Percentiles rank a stretch among this genome's conserved stretches.
Evolutionary conservation across 805 yeast species (phyloP).

Genomic region (Zygosaccharomyces lentus): DNA sequence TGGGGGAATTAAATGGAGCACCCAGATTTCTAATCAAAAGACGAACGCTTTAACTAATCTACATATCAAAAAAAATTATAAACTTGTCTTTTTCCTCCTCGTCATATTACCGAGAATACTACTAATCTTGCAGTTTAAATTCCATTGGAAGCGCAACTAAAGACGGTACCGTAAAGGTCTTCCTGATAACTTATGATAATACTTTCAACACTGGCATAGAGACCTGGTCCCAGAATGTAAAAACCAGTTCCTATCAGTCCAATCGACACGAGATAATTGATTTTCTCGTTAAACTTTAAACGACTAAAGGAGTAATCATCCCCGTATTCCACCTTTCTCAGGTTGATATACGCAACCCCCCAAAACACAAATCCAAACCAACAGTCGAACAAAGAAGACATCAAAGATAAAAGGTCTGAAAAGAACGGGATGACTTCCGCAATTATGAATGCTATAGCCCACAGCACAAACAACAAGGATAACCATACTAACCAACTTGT

Average conservation of each 20-base stretch:
- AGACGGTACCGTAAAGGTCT: slow-evolving; percentile 48
- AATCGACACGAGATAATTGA: slow-evolving; percentile 38
- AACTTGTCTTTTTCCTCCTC: too few relatives aligned
- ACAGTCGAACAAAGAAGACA: slow-evolving; percentile 60
- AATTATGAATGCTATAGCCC: slow-evolving; percentile 53
- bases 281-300: slow-evolving; percentile 34
- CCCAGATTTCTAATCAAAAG: too few relatives aligned
- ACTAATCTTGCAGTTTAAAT: not conserved
- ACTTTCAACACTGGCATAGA: slow-evolving; percentile 52
- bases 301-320: slow-evolving; percentile 25
- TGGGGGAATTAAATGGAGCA: too few relatives aligned
- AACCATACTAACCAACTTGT: slow-evolving; percentile 54
- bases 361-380: slow-evolving; percentile 65
- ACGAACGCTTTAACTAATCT: too few relatives aligned
- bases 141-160: slow-evolving; percentile 46
- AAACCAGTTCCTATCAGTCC: slow-evolving; percentile 45
- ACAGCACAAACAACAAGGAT: slow-evolving; percentile 39
- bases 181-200: slow-evolving; percentile 48
- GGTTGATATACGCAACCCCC: slow-evolving; percentile 53
- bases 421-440: slow-evolving; percentile 66
- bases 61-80: too few relatives aligned
- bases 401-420: slow-evolving; percentile 50
- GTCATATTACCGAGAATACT: too few relatives aligned
- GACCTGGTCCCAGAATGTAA: slow-evolving; percentile 57
- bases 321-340: slow-evolving; percentile 37